Conservation (phyloP, 2,329 filamentous ascomycete species). For the Exophiala sideris region DNA sequence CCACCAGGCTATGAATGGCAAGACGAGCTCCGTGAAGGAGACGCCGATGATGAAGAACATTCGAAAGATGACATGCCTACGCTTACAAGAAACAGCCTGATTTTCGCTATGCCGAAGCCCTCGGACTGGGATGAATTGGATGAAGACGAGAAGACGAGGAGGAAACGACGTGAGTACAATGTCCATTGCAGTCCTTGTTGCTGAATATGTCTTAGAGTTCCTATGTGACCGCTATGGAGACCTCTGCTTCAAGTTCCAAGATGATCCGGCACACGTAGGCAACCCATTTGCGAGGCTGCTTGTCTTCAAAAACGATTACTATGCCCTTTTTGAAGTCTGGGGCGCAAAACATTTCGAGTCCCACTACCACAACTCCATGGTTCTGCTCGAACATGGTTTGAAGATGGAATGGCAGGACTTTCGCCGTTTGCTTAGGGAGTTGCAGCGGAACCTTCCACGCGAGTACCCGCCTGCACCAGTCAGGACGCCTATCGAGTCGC, state of each 20-base stretch:
- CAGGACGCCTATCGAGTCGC: no score
- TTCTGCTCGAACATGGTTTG: constrained; percentile 6
- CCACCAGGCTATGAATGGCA: no score
- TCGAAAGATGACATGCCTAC: no score
- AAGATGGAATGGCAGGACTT: constrained; percentile 2
- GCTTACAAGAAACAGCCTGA: neutral
- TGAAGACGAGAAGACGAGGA: neutral
- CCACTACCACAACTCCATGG: constrained; percentile 4
- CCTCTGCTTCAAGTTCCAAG: constrained; percentile 10
- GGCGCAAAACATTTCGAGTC: neutral
- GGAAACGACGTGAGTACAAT: constrained; percentile 2
- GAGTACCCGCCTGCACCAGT: no score
- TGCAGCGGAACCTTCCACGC: no score
- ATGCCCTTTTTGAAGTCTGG: constrained; percentile 8
- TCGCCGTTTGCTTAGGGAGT: neutral
- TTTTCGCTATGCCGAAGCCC: constrained; percentile 12
- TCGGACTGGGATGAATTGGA: constrained; percentile 9
- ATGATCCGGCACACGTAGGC: neutral
- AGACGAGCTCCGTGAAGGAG: no score
- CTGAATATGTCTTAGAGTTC: constrained; percentile 4
- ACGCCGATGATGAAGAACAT: no score
- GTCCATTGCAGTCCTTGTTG: neutral
- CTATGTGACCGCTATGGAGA: constrained; percentile 6
- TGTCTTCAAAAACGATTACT: constrained; percentile 7
- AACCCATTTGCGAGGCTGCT: neutral